These are phyloP conservation scores for Tricholoma furcatifolium DNA, from an alignment of 768 basidiomycete genomes.

Conservation along the genomic window DNA sequence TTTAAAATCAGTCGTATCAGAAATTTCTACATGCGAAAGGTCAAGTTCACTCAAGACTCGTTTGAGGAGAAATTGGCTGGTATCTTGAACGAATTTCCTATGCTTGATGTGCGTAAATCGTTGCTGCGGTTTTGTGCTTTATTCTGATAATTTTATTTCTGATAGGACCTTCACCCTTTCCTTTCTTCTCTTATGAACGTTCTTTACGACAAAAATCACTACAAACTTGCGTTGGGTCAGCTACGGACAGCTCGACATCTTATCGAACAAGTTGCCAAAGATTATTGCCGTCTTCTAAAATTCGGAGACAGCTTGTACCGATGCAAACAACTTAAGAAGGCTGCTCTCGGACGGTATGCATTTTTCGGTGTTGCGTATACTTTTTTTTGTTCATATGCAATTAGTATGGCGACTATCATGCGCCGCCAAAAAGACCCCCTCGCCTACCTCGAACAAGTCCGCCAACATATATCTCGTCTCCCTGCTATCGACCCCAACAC, in stretches of 20 bases:
- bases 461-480: slow-evolving; percentile 98
- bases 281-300: slow-evolving; percentile 94
- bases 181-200: slow-evolving; percentile 95
- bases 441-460: slow-evolving; percentile 97
- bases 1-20: slow-evolving; percentile 99
- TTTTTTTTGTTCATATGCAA: slow-evolving; percentile 4
- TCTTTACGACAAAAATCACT: slow-evolving; percentile 99
- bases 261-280: slow-evolving; percentile 96
- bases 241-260: slow-evolving; percentile 94
- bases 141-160: background rate
- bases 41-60: slow-evolving; percentile 96
- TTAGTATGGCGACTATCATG: slow-evolving; percentile 98
- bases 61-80: slow-evolving; percentile 95
- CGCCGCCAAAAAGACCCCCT: slow-evolving; percentile 97
- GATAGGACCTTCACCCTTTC: slow-evolving; percentile 91
- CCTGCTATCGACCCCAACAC: slow-evolving; percentile 98
- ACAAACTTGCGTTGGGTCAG: slow-evolving; percentile 97
- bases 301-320: slow-evolving; percentile 98
- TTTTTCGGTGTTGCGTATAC: background rate
- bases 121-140: background rate
- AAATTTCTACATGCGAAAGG: slow-evolving; percentile 99
- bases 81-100: slow-evolving; percentile 94
- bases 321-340: slow-evolving; percentile 97
- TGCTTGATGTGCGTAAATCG: slow-evolving; percentile 79
- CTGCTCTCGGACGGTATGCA: slow-evolving; percentile 91